phyloP scores from a whole-genome alignment of 2,329 filamentous ascomycete genomes.

The Colletotrichum zoysiae region DNA sequence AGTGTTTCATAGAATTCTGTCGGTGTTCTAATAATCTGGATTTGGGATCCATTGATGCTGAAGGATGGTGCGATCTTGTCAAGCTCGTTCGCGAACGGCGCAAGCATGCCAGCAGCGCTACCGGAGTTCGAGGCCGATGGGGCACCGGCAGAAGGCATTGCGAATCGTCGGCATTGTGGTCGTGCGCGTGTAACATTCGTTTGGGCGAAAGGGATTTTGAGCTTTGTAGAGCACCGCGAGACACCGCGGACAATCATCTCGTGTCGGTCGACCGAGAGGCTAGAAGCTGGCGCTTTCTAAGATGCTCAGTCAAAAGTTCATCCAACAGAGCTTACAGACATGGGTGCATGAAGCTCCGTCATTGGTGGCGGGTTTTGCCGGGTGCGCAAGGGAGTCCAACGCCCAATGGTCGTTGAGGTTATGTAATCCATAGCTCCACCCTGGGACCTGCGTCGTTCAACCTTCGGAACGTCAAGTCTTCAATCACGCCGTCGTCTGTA shows the following conservation, averaged over 20 bases:
- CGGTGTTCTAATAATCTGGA: constrained; percentile 83
- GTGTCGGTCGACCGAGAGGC: constrained; percentile 1
- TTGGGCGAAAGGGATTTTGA: constrained; percentile 40
- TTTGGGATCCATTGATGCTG: constrained; percentile 83
- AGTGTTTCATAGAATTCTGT: constrained; percentile 91
- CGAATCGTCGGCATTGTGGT: constrained; percentile 41
- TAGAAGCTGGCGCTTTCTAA: not conserved
- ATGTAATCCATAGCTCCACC: constrained; percentile 36
- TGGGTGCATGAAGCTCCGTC: constrained; percentile 41
- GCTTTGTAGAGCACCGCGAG: constrained; percentile 49
- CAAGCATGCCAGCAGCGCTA: constrained; percentile 57
- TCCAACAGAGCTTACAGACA: constrained; percentile 27
- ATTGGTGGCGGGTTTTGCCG: constrained; percentile 40
- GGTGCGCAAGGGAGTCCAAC: constrained; percentile 18
- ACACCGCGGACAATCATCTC: constrained; percentile 52
- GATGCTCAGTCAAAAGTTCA: not conserved
- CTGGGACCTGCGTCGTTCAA: constrained; percentile 32
- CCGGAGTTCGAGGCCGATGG: constrained; percentile 44
- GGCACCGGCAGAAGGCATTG: constrained; percentile 39
- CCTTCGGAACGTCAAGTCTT: constrained; percentile 39
- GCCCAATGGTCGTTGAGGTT: constrained; percentile 33
- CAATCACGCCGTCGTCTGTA: constrained; percentile 30
- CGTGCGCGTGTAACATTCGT: constrained; percentile 27
- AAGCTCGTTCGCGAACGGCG: constrained; percentile 76
- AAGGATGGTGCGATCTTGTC: constrained; percentile 94